Evolutionary conservation across 352 stramenopile genomes (phyloP).

Genomic region (Aphanomyces stellatus): DNA sequence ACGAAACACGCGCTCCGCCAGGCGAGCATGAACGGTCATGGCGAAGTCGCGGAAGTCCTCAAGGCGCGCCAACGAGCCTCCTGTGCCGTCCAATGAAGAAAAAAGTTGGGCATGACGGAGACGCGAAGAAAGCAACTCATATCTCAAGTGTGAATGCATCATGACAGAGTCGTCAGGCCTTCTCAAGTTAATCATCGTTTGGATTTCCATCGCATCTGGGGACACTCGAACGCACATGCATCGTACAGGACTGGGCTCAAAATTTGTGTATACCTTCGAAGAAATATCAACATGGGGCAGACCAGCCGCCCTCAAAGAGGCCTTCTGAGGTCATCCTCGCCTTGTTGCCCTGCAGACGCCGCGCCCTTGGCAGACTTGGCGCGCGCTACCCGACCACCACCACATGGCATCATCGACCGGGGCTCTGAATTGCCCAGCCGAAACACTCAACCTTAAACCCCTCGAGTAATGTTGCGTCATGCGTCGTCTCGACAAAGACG

Average conservation of each 20-base stretch:
- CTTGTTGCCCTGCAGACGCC: neutral
- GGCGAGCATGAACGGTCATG: constrained; percentile 8
- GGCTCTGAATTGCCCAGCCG: neutral
- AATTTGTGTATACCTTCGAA: constrained; percentile 19
- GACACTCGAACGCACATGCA: neutral
- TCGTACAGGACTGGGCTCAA: neutral
- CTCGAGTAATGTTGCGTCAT: constrained; percentile 9
- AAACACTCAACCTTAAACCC: constrained; percentile 7
- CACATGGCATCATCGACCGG: neutral
- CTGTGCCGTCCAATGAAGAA: neutral
- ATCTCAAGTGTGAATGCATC: constrained; percentile 19
- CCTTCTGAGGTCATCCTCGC: constrained; percentile 20
- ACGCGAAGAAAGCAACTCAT: constrained; percentile 13
- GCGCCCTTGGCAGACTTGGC: neutral
- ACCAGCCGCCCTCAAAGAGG: constrained; percentile 12
- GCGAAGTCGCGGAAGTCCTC: neutral
- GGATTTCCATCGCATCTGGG: neutral
- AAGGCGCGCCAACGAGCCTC: neutral
- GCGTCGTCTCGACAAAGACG: neutral
- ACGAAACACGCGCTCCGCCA: constrained; percentile 15
- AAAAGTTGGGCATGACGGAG: neutral
- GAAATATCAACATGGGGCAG: constrained; percentile 17
- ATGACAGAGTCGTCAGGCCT: constrained; percentile 1
- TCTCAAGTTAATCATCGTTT: constrained; percentile 17
- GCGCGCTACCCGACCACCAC: neutral